These are phyloP conservation scores for Lunularia cruciata DNA, from an alignment of 225 moss, liverwort and hornwort species.

Conservation along the genomic window DNA sequence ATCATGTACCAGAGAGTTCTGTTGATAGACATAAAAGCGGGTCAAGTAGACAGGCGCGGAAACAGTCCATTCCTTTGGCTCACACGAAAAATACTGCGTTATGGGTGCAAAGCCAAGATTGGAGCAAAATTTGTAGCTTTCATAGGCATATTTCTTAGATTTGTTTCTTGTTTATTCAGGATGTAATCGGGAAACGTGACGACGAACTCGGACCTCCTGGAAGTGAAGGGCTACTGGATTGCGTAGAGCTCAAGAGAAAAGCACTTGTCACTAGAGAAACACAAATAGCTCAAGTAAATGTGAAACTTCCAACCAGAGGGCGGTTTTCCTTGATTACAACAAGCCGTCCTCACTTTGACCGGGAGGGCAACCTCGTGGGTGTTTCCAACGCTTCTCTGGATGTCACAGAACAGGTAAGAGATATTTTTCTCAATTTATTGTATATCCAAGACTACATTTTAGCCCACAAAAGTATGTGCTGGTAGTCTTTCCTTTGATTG, in stretches of 20 bases:
- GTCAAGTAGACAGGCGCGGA: too few relatives aligned
- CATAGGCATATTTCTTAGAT: too few relatives aligned
- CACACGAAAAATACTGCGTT: too few relatives aligned
- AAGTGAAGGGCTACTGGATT: constrained; percentile 15
- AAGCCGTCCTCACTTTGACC: constrained; percentile 23
- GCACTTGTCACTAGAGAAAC: constrained; percentile 8
- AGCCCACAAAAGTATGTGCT: neutral
- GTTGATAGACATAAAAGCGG: too few relatives aligned
- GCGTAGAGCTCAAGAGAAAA: constrained; percentile 22
- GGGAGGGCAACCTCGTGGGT: constrained; percentile 24
- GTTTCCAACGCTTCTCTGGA: constrained; percentile 24
- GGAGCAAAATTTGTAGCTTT: too few relatives aligned
- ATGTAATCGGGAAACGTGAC: constrained; percentile 24
- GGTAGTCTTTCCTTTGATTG: too few relatives aligned
- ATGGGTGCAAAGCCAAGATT: too few relatives aligned
- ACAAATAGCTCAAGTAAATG: constrained; percentile 16
- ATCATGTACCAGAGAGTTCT: too few relatives aligned
- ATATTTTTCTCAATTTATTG: neutral
- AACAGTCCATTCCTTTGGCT: too few relatives aligned
- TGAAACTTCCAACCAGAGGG: constrained; percentile 13
- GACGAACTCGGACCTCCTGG: constrained; percentile 25
- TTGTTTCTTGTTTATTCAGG: too few relatives aligned
- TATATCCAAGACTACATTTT: neutral
- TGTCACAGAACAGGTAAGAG: constrained; percentile 28
- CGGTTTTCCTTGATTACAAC: constrained; percentile 24